Conservation (phyloP, 352 stramenopile genomes). For the Pythium insidiosum region DNA sequence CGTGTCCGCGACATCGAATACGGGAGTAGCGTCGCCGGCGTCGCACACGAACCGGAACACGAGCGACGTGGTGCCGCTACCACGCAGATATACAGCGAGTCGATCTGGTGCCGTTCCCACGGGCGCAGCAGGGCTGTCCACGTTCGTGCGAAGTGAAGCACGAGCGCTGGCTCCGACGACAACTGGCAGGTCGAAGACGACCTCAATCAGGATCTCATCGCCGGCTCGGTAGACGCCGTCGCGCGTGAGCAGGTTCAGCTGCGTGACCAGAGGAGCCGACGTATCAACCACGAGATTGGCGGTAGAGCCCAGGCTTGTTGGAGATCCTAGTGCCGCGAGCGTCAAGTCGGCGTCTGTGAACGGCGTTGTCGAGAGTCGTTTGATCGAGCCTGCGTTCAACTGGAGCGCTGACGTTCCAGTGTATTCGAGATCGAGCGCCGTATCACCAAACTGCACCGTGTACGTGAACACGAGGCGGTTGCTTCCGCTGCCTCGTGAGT, state of each 20-base stretch:
- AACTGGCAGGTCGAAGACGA: constrained; percentile 49
- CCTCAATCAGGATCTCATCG: constrained; percentile 33
- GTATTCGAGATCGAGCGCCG: constrained; percentile 38
- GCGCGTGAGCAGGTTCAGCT: constrained; percentile 37
- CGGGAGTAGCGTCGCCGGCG: constrained; percentile 20
- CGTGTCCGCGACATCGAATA: constrained; percentile 33
- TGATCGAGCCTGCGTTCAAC: constrained; percentile 46
- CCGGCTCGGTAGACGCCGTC: constrained; percentile 50
- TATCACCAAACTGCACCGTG: constrained; percentile 43
- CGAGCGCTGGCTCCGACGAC: constrained; percentile 18
- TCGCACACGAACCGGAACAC: constrained; percentile 39
- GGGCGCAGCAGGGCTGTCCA: too few species aligned
- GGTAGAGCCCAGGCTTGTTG: constrained; percentile 27
- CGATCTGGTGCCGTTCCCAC: constrained; percentile 18
- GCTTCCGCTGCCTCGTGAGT: constrained; percentile 38
- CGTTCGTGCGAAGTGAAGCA: constrained; percentile 34
- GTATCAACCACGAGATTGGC: constrained; percentile 43
- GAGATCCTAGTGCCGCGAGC: constrained; percentile 24
- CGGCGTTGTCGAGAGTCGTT: constrained; percentile 35
- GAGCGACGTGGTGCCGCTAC: constrained; percentile 37
- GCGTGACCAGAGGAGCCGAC: constrained; percentile 25
- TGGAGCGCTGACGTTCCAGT: constrained; percentile 31
- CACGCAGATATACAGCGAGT: constrained; percentile 30
- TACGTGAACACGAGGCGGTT: constrained; percentile 44
- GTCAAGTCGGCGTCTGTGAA: constrained; percentile 44